A percentile compares a stretch with the other conserved stretches of the same genome.
Conservation (phyloP, 108 stramenopile species). For the Aurantiochytrium sp. region DNA sequence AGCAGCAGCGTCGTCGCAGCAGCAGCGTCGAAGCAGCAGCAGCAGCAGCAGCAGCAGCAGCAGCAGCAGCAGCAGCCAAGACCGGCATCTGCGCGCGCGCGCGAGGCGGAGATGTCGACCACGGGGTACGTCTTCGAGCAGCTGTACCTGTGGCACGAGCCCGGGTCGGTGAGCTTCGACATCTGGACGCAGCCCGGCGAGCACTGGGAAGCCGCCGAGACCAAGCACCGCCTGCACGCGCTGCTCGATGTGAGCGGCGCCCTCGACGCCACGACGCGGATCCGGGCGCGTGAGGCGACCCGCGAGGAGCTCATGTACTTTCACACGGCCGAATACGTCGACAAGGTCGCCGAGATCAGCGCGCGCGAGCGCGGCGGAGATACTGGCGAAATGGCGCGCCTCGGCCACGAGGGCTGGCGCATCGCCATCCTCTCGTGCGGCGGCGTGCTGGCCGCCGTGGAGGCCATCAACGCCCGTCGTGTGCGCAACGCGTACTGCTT, state of each 20-base stretch:
- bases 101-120: background rate
- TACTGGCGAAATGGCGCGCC: conserved; percentile 33
- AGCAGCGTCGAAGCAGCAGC: no score
- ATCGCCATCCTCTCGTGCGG: conserved; percentile 33
- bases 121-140: conserved; percentile 44
- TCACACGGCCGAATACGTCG: conserved; percentile 21
- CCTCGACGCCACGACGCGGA: background rate
- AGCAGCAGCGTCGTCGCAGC: no score
- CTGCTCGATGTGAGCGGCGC: conserved; percentile 24
- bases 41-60: no score
- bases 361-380: background rate
- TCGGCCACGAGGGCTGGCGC: conserved; percentile 24
- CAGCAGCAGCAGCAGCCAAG: no score
- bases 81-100: no score
- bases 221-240: conserved; percentile 31
- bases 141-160: conserved; percentile 38
- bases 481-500: conserved; percentile 76
- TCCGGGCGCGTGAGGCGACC: conserved; percentile 31
- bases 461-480: conserved; percentile 41
- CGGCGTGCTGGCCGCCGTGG: conserved; percentile 45
- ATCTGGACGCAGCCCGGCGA: conserved; percentile 30
- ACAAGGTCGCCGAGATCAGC: conserved; percentile 30
- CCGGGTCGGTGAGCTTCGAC: background rate
- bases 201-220: conserved; percentile 36
- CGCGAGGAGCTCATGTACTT: conserved; percentile 22